phyloP scores from a whole-genome alignment of 2,329 filamentous ascomycete genomes.

The Cladosporium sp. region DNA sequence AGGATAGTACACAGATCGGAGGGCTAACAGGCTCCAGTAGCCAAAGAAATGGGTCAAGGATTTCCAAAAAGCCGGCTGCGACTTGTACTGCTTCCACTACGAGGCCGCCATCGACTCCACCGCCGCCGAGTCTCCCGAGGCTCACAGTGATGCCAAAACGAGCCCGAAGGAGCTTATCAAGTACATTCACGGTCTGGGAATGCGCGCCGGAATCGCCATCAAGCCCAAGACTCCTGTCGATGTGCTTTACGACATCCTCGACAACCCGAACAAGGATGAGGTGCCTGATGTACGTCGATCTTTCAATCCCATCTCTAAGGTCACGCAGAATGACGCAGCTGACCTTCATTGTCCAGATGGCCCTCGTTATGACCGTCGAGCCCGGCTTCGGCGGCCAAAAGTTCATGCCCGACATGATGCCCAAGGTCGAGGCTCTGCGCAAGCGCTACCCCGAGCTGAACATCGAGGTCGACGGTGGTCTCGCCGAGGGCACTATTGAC shows the following conservation, averaged over 20 bases:
- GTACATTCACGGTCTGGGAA: slow-evolving; percentile 83
- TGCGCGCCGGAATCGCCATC: slow-evolving; percentile 91
- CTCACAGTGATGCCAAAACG: slow-evolving; percentile 65
- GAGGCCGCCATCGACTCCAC: slow-evolving; percentile 84
- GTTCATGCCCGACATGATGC: slow-evolving; percentile 94
- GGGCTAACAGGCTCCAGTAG: slow-evolving; percentile 41
- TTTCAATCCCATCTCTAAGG: too few species aligned
- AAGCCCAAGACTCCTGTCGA: slow-evolving; percentile 90
- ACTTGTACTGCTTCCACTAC: slow-evolving; percentile 99
- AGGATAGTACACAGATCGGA: not conserved
- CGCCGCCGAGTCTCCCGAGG: slow-evolving; percentile 74
- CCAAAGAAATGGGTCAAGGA: slow-evolving; percentile 98
- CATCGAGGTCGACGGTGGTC: slow-evolving; percentile 94
- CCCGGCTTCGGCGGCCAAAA: slow-evolving; percentile 97
- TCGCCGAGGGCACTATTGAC: slow-evolving; percentile 85
- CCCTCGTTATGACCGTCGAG: slow-evolving; percentile 96
- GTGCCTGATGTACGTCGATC: slow-evolving; percentile 72
- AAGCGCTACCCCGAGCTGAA: slow-evolving; percentile 84
- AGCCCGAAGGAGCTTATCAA: slow-evolving; percentile 79
- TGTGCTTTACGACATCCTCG: slow-evolving; percentile 86
- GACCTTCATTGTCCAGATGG: slow-evolving; percentile 67
- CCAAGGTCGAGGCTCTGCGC: slow-evolving; percentile 84
- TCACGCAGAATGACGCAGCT: not conserved
- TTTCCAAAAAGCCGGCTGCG: slow-evolving; percentile 89
- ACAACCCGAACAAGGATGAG: slow-evolving; percentile 67